Base-by-base conservation (phyloP, 1,284 basidiomycete genomes). In the Schizophyllum amplum region DNA sequence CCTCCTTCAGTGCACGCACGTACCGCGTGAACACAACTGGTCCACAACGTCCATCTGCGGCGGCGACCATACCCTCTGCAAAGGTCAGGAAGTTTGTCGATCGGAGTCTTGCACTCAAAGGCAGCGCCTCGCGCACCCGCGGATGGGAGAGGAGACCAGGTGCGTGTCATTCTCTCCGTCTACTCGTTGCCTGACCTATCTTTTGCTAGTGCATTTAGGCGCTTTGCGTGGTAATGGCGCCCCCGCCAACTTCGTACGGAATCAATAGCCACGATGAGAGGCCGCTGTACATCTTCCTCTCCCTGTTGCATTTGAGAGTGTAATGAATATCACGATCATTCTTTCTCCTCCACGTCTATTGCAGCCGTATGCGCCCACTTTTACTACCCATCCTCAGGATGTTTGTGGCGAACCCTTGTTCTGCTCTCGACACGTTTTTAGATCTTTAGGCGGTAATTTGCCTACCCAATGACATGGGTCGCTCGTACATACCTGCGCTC, bases 11-110 rank as follows among this genome's bases (percentile, higher is more conserved):
- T 51, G 4, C 46, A 0, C 23, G 3, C 15, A 15, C 52, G 60
- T 60, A 20, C 57, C 62, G 3, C 58, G 60, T 54, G 57, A 52
- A 22, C 48, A 55, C 22, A 42, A 57, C 27, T 51, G 55, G 54
- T 11, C 51, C n/a, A n/a, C n/a, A n/a, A n/a, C n/a, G 47, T 0
- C 57, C n/a, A 13, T 20, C 57, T 4, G 21, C 48, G 4, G 57
- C 57, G 6, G 23, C 60, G 13, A 59, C 59, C 7, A 57, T 63
- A 11, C 62, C 62, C 15, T 58, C 62, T 24, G 33, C 51, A 15
- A 63, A 61, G 23, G 52, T 59, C 9, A 42, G 55, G 13, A 57
- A 59, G 42, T 63, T 63, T 55, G 54, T 59, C 4, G 57, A 63
- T 7, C 57, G 59, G 15, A 56, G 55, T 11, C 54, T 63, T 4